Conservation (phyloP, 2,329 filamentous ascomycete genomes). For the Trichophyton mentagrophytes region DNA sequence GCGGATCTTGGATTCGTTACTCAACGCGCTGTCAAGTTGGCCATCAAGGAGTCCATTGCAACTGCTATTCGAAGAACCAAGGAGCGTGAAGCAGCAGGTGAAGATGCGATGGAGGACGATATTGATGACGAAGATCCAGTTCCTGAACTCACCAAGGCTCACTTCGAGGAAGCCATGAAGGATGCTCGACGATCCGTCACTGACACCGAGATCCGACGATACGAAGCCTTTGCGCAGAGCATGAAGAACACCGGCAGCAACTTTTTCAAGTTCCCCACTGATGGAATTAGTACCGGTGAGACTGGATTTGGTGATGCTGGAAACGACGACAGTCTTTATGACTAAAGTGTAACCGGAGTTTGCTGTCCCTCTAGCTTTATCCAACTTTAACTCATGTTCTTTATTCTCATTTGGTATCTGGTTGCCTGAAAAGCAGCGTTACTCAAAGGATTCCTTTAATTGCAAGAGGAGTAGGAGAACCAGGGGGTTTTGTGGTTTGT, state of each 20-base stretch:
- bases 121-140: constrained; percentile 83
- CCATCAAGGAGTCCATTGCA: constrained; percentile 93
- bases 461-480: background rate
- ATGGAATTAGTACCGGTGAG: constrained; percentile 39
- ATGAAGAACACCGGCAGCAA: constrained; percentile 97
- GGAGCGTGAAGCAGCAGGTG: constrained; percentile 72
- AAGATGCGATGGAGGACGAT: constrained; percentile 64
- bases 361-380: background rate
- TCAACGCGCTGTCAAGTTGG: constrained; percentile 96
- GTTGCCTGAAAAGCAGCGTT: background rate
- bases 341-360: constrained; percentile 28
- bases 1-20: constrained; percentile 98
- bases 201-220: constrained; percentile 93
- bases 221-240: constrained; percentile 96
- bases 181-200: constrained; percentile 85
- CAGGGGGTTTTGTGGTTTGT: background rate
- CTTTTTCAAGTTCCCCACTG: constrained; percentile 82
- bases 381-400: background rate
- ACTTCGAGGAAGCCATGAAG: constrained; percentile 98
- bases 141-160: constrained; percentile 84
- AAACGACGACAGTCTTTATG: constrained; percentile 94
- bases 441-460: background rate
- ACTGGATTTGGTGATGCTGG: constrained; percentile 66
- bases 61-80: constrained; percentile 80
- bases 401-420: background rate